Conservation (phyloP, 805 yeast genomes). For the Yarrowia sp. region DNA sequence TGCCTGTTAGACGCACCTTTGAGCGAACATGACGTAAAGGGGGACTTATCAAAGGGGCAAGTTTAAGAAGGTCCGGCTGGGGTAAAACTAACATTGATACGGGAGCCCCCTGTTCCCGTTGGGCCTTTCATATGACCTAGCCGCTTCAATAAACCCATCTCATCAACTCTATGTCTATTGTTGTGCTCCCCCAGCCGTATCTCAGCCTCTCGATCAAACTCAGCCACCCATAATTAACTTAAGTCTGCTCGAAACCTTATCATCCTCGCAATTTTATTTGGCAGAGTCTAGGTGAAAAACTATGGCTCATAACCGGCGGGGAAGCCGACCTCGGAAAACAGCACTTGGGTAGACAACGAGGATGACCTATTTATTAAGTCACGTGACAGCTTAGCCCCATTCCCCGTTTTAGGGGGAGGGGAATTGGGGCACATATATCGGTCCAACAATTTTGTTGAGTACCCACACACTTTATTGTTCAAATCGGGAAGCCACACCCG, state of each 20-base stretch:
- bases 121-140: not conserved
- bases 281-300: not conserved
- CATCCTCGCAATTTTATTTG: constrained; percentile 1
- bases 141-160: not conserved
- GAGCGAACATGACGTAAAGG: not conserved
- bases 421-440: not conserved
- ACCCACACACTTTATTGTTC: not conserved
- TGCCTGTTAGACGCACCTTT: not conserved
- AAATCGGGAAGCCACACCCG: constrained; percentile 17
- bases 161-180: not conserved
- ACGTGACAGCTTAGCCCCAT: not conserved
- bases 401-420: not conserved
- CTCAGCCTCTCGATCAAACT: constrained; percentile 5
- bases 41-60: not conserved
- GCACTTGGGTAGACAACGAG: not conserved
- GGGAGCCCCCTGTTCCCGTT: not conserved
- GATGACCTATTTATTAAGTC: not conserved
- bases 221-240: not conserved
- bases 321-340: constrained; percentile 2
- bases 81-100: not conserved
- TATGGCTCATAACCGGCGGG: constrained; percentile 15
- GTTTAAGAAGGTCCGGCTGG: not conserved
- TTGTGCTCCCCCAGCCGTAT: not conserved
- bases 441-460: not conserved
- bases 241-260: not conserved